These are phyloP conservation scores for Marchantia polymorpha DNA, from an alignment of 225 moss, liverwort and hornwort genomes.

Conservation along the genomic window DNA sequence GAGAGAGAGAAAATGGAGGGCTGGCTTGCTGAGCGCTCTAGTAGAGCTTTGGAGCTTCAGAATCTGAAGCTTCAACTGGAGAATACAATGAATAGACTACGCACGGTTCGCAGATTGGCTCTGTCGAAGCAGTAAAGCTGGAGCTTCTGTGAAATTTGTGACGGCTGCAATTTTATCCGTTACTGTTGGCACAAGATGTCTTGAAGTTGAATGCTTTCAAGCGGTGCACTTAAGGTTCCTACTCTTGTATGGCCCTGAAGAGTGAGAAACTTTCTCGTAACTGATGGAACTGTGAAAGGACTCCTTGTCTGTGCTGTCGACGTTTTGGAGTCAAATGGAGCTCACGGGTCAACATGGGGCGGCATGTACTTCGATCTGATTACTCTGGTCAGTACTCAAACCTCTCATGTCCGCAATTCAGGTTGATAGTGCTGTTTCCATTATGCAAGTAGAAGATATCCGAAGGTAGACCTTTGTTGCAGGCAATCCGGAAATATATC, in stretches of 20 bases:
- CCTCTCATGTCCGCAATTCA: not conserved
- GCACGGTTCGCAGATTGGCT: not conserved
- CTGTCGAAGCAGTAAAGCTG: not conserved
- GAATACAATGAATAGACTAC: not conserved
- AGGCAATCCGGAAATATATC: too few relatives aligned
- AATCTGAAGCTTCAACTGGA: constrained; percentile 12
- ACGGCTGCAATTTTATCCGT: not conserved
- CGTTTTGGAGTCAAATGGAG: not conserved
- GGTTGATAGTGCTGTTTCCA: too few relatives aligned
- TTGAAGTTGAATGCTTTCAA: not conserved
- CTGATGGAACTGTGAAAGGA: not conserved
- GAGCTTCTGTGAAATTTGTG: not conserved
- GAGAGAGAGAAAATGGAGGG: constrained; percentile 93
- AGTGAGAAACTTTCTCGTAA: not conserved
- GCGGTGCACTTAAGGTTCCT: not conserved
- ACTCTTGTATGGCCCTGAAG: not conserved
- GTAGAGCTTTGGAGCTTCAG: constrained; percentile 27
- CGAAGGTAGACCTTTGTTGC: too few relatives aligned
- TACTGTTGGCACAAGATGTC: not conserved
- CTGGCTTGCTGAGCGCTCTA: constrained; percentile 61
- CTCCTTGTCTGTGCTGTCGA: not conserved
- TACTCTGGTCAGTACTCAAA: not conserved
- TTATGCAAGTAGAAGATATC: too few relatives aligned
- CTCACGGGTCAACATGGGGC: not conserved
- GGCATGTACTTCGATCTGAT: not conserved